These are phyloP conservation scores for Geranium incanum DNA, from an alignment of 441 rosid species.

Conservation along the genomic window DNA sequence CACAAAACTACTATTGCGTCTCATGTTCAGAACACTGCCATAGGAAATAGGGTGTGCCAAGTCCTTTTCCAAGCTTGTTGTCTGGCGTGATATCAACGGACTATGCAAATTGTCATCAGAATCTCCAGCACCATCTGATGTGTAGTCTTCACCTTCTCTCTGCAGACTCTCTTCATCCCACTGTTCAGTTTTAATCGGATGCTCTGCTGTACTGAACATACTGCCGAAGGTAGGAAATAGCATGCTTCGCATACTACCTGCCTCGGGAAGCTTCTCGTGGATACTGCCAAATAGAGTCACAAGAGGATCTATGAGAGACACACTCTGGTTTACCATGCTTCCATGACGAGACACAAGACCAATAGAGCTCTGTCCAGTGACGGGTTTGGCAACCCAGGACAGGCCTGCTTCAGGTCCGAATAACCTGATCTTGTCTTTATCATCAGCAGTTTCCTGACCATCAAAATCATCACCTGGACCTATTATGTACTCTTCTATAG, in stretches of 20 bases:
- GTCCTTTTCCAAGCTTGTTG: slow-evolving; percentile 61
- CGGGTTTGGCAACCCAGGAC: slow-evolving; percentile 60
- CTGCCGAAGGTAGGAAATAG: slow-evolving; percentile 61
- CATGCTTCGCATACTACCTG: slow-evolving; percentile 44
- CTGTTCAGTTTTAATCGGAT: slow-evolving; percentile 35
- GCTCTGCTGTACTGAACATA: slow-evolving; percentile 58
- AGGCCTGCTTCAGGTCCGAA: slow-evolving; percentile 51
- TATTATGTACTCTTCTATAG: slow-evolving; percentile 58
- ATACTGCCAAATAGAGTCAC: slow-evolving; percentile 55
- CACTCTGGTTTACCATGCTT: slow-evolving; percentile 46
- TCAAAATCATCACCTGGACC: slow-evolving; percentile 48
- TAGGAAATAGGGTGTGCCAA: slow-evolving; percentile 35
- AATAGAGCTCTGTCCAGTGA: slow-evolving; percentile 47
- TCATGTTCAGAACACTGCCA: slow-evolving; percentile 49
- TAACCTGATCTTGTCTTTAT: slow-evolving; percentile 45
- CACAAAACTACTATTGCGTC: slow-evolving; percentile 48
- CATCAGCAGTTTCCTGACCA: slow-evolving; percentile 35
- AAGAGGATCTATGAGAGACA: slow-evolving; percentile 58
- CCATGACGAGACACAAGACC: slow-evolving; percentile 52
- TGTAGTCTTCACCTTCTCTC: slow-evolving; percentile 47
- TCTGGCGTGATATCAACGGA: slow-evolving; percentile 60
- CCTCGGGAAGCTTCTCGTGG: slow-evolving; percentile 56
- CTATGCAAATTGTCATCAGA: slow-evolving; percentile 56
- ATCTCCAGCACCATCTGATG: slow-evolving; percentile 41
- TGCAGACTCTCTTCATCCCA: slow-evolving; percentile 62